A percentile compares a stretch with the other conserved stretches of the same genome.
These are phyloP conservation scores for Kwoniella bestiolae DNA, from an alignment of 768 basidiomycete genomes.

Conservation along the genomic window DNA sequence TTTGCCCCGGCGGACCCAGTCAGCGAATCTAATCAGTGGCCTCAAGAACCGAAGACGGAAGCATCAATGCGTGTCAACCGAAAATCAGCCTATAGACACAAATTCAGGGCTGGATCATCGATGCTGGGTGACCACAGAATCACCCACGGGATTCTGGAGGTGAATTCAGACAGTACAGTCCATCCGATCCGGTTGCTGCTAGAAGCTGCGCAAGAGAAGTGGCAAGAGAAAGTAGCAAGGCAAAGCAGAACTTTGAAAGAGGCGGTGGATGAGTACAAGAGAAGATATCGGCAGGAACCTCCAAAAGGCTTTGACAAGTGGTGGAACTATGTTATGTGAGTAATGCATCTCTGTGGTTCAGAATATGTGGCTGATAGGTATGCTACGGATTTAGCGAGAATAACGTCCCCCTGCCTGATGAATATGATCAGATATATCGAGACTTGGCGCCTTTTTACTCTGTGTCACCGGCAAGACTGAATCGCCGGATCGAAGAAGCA, in stretches of 20 bases:
- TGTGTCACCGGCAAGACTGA: slow-evolving; percentile 26
- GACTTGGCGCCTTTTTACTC: slow-evolving; percentile 30
- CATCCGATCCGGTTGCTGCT: slow-evolving; percentile 57
- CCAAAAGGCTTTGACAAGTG: slow-evolving; percentile 62
- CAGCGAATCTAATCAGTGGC: not conserved
- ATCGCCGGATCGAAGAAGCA: slow-evolving; percentile 15
- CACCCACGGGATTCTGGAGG: slow-evolving; percentile 46
- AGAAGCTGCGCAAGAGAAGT: slow-evolving; percentile 39
- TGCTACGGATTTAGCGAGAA: slow-evolving; percentile 23
- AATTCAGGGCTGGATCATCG: not conserved
- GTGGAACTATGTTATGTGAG: slow-evolving; percentile 53
- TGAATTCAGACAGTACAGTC: slow-evolving; percentile 39
- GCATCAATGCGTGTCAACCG: not conserved
- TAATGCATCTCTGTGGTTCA: not conserved
- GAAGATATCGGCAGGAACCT: slow-evolving; percentile 51
- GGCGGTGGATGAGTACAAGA: slow-evolving; percentile 59
- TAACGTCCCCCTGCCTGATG: slow-evolving; percentile 36
- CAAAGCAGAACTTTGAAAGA: slow-evolving; percentile 59
- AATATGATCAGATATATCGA: slow-evolving; percentile 39
- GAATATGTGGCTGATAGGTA: not conserved
- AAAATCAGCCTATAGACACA: not conserved
- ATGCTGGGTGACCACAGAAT: slow-evolving; percentile 6
- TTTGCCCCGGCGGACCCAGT: not conserved
- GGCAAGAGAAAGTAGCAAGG: slow-evolving; percentile 53
- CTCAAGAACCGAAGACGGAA: not conserved